Evolutionary conservation across 139 green algal species (phyloP), one percentile per base, ranked within the genome.

Genomic region (Microglena sp.): DNA sequence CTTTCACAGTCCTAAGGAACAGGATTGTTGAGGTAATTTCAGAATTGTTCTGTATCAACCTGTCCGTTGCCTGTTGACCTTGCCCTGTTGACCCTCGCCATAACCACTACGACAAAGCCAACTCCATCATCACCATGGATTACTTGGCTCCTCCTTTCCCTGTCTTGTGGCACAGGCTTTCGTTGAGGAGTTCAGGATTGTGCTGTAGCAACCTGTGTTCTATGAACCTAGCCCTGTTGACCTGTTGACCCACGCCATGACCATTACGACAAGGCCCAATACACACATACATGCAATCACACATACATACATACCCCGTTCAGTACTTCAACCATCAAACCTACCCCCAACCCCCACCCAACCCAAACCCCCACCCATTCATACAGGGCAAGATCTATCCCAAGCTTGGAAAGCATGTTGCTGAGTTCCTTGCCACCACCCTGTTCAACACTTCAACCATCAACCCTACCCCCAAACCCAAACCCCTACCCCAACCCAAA

Each of bases 131-230:
- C 4, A 82, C 77, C 2, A 94, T 96, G 88, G 64, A 90, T 71
- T 97, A 94, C 78, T 55, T 98, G 43, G 58, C 80, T 1, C 87
- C 90, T 7, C 93, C 93, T 1, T 78, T 87, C 67, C 72, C 88
- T 55, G 92, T 97, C 62, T 76, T 98, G 60, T 77, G 93, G 21
- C 67, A 81, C 29, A 85, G 76, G 18, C 64, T 96, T n/a, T 50
- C 18, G 40, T 50, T 11, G 40, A 18, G 40, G 40, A 18, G 40
- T 50, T 50, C 11, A 50, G 11, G 11, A 18, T 50, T 50, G 40
- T 50, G 40, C 40, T 50, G n/a, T n/a, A n/a, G n/a, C n/a, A n/a
- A n/a, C n/a, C n/a, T n/a, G n/a, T n/a, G n/a, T n/a, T n/a, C n/a
- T n/a, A n/a, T n/a, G n/a, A n/a, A n/a, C n/a, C n/a, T n/a, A n/a